Evolutionary conservation across 2,329 filamentous ascomycete genomes (phyloP), one percentile per base, ranked within the genome.

Genomic region (Talaromyces piceae): DNA sequence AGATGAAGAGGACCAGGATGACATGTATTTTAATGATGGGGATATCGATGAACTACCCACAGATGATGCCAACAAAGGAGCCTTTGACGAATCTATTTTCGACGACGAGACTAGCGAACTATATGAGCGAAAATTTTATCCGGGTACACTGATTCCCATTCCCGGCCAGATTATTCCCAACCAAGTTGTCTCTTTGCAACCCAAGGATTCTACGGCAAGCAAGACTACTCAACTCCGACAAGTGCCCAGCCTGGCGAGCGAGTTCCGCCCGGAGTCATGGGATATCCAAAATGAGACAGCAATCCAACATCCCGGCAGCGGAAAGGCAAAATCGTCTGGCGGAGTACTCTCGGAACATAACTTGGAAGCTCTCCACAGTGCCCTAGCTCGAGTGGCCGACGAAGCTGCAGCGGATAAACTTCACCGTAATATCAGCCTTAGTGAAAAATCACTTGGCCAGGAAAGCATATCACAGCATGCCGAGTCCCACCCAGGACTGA

Each of bases 361-460:
- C 51, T 71, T 87, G 18, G 82, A 82, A 39, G 85, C 82, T 1
- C 91, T 96, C 61, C 90, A 95, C 63, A 86, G 86, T 48, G 89
- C 90, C 1, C 76, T 97, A 4, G 89, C 88, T 1, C 84, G 87
- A 44, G 91, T 90, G 5, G 86, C 89, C 8, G 84, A 86, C 55
- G 78, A 85, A 63, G 89, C 90, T 5, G 86, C 83, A 20, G 82
- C 82, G 1, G 84, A 84, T 31, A 88, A 88, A 2, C 84, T 95
- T 59, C 75, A 80, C 13, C 78, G 88, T 12, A 77, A 80, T 25
- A 68, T 71, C 27, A 81, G 78, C 58, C 66, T 72, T 23, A 74
- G 68, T 49, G 67, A 72, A 65, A 59, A 57, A 16, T 71, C 69
- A 1, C 50, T 66, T 20, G 69, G 62, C 16, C 61, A 62, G 48